Percentiles rank a stretch among this genome's conserved stretches.
These are phyloP conservation scores for Neostapfia colusana DNA, from an alignment of 176 grass and related monocot genomes.

Conservation along the genomic window DNA sequence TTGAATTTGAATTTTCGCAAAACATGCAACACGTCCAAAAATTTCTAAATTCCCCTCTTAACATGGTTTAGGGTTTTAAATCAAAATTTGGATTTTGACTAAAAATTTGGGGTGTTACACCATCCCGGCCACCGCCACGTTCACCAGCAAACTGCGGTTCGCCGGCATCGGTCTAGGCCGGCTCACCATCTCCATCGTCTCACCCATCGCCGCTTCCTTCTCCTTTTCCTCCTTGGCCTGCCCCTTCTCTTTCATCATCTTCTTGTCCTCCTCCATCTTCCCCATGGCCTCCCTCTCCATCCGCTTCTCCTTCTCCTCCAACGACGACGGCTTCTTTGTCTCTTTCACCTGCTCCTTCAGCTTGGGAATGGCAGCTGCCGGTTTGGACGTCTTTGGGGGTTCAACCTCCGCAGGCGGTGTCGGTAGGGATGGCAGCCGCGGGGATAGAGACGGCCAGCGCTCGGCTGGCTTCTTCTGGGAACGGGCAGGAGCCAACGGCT, in stretches of 20 bases:
- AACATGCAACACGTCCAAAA: no score
- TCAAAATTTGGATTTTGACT: no score
- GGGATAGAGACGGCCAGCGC: conserved; percentile 11
- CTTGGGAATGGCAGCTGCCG: neutral
- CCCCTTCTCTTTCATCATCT: neutral
- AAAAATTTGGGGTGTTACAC: no score
- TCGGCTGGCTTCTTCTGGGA: conserved; percentile 8
- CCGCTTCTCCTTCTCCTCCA: conserved; percentile 10
- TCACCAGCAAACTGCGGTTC: no score
- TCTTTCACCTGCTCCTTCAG: neutral
- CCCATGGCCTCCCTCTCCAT: conserved; percentile 2
- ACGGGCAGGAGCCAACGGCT: neutral
- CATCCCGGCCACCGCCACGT: no score
- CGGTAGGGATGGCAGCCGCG: conserved; percentile 11
- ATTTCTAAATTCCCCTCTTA: no score
- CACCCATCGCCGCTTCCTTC: no score
- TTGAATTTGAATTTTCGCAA: no score
- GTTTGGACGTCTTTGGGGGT: neutral
- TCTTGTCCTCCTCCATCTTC: conserved; percentile 23
- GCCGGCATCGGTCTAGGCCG: no score
- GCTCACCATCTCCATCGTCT: no score
- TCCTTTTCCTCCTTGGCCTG: no score
- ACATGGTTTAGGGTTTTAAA: no score
- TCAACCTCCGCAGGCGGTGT: neutral
- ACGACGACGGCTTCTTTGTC: neutral